Conservation (phyloP, 2,329 filamentous ascomycete species). For the Thelonectria discophora region DNA sequence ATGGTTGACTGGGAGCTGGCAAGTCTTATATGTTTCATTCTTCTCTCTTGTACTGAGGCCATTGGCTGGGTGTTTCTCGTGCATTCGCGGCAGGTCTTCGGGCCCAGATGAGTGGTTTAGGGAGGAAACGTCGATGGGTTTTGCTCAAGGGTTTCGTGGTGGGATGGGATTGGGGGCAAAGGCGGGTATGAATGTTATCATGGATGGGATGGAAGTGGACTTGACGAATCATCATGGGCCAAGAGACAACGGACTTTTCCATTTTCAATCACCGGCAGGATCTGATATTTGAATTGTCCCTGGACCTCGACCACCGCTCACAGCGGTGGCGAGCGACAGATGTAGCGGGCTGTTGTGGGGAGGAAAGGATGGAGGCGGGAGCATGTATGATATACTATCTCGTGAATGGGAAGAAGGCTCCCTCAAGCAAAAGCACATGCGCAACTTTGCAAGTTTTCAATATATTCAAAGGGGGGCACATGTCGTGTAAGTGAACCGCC, state of each 20-base stretch:
- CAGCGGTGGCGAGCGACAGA: not conserved
- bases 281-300: conserved; percentile 14
- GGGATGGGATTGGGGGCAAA: conserved; percentile 35
- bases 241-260: conserved; percentile 42
- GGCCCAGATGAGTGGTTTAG: conserved; percentile 27
- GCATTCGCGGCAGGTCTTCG: conserved; percentile 26
- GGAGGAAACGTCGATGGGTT: conserved; percentile 27
- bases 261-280: conserved; percentile 19
- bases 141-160: conserved; percentile 34
- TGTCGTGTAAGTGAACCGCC: conserved; percentile 3
- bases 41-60: conserved; percentile 27
- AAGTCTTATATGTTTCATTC: conserved; percentile 23
- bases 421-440: conserved; percentile 9
- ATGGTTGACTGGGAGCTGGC: conserved; percentile 8
- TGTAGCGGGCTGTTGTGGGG: not conserved
- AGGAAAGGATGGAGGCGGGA: conserved; percentile 7
- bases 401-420: conserved; percentile 17
- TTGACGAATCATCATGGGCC: conserved; percentile 40
- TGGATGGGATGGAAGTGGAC: conserved; percentile 38
- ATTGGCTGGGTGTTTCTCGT: conserved; percentile 26
- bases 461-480: too few relatives aligned
- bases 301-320: conserved; percentile 1
- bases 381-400: conserved; percentile 22
- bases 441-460: too few relatives aligned
- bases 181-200: conserved; percentile 40